Base-by-base conservation (phyloP, 2,329 filamentous ascomycete genomes). In the Pseudohalonectria lignicola region DNA sequence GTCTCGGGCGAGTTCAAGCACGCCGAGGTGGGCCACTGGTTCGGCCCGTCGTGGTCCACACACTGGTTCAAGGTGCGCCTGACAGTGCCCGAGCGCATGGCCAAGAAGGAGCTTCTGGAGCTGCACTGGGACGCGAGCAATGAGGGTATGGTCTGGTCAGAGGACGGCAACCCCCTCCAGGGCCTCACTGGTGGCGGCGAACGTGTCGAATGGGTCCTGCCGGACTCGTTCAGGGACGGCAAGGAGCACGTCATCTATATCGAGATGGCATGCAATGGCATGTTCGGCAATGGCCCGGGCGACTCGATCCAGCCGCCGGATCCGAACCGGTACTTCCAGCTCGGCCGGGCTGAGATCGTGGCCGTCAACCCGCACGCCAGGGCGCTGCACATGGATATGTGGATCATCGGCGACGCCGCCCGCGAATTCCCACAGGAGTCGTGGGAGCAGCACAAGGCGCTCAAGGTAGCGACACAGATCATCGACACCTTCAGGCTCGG, bases 201-300 rank as follows among this genome's bases (percentile, higher is more conserved):
- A 53, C 75, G 92, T 39, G 73, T 80, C 13, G 87, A 96, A 60
- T 98, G 90, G 88, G 77, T 94, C 42, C 69, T 98, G 32, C 90
- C 92, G 8, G 68, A 85, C 36, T 67, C 68, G 13, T 94, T 84
- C 63, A 75, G 84, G 44, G 85, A 94, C 56, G 88, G 86, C 38
- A 79, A 90, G 55, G 76, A 87, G 51, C 88, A 96, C 57, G 77
- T 72, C 15, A 84, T 98, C 51, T 98, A 95, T 59, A 81, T 98
- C 46, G 92, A 98, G 64, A 94, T 96, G 85, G 92, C 92, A 16
- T 96, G 92, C 63, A 98, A 98, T 58, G 80, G 82, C 59, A 96
- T 96, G 88, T 96, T 96, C 62, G 92, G 92, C 49, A 94, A 94
- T 56, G 82, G 87, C 0, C 72, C 82, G 0, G 86, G 86, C 19